Evolutionary conservation across 2,329 filamentous ascomycete genomes (phyloP).

Genomic region (Colletotrichum liaoningense): DNA sequence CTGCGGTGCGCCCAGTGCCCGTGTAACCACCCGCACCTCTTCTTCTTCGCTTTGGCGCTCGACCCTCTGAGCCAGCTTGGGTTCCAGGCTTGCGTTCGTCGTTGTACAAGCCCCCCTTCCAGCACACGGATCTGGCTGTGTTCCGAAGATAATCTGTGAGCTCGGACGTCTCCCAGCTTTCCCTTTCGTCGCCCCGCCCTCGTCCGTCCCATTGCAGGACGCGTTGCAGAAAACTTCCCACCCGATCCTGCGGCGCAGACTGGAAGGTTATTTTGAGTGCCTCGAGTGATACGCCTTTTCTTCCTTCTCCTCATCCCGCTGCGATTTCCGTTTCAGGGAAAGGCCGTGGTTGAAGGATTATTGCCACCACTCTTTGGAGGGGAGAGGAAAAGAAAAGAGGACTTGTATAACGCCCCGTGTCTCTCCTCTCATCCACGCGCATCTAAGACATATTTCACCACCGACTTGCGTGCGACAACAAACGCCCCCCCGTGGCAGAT

Average conservation of each 20-base stretch:
- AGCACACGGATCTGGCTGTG: not conserved
- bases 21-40: slow-evolving; percentile 4
- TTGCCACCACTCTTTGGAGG: slow-evolving; percentile 2
- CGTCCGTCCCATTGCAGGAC: not conserved
- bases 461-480: slow-evolving; percentile 2
- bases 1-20: not conserved
- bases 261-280: slow-evolving; percentile 2
- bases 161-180: slow-evolving; percentile 10
- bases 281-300: not conserved
- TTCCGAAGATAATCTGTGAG: not conserved
- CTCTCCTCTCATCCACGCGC: slow-evolving; percentile 17
- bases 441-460: slow-evolving; percentile 21
- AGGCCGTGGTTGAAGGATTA: not conserved
- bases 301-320: not conserved
- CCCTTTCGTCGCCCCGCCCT: not conserved
- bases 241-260: not conserved
- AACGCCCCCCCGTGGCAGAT: not conserved
- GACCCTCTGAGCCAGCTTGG: not conserved
- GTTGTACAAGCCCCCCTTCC: not conserved
- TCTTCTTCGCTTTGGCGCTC: slow-evolving; percentile 4
- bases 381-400: not conserved
- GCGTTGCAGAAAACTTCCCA: not conserved
- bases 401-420: slow-evolving; percentile 13
- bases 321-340: slow-evolving; percentile 22
- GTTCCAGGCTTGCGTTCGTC: not conserved